Conservation (phyloP, 2,329 filamentous ascomycete genomes). For the Mariannaea sp. region DNA sequence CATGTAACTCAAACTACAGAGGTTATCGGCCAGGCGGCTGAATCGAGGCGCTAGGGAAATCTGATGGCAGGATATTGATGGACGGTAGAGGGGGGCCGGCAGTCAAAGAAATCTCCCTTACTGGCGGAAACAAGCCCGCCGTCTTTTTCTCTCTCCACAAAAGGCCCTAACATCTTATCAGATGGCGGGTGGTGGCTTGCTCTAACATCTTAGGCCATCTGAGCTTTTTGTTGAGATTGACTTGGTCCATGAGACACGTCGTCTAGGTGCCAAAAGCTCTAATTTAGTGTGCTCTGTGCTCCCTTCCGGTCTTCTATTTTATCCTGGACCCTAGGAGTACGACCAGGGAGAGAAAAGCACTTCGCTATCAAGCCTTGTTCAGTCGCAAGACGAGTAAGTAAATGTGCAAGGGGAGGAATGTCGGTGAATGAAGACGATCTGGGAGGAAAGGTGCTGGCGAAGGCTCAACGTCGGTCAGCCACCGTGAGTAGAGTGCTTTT, state of each 20-base stretch:
- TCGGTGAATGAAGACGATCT: constrained; percentile 26
- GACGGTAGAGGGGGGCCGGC: constrained; percentile 16
- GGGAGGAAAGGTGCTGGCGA: constrained; percentile 16
- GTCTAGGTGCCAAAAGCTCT: constrained; percentile 4
- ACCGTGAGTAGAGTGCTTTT: neutral
- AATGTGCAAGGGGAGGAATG: constrained; percentile 9
- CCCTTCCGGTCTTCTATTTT: constrained; percentile 1
- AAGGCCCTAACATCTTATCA: constrained; percentile 36
- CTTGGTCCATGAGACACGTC: constrained; percentile 14
- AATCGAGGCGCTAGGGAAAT: constrained; percentile 19
- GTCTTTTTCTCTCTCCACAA: constrained; percentile 25
- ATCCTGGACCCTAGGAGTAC: neutral
- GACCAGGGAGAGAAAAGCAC: too few species aligned
- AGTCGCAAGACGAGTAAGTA: constrained; percentile 6
- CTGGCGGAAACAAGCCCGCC: constrained; percentile 4
- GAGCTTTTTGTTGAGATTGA: constrained; percentile 28
- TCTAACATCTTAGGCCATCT: constrained; percentile 13
- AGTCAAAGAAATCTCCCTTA: constrained; percentile 16
- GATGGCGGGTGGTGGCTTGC: too few species aligned
- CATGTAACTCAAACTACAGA: neutral
- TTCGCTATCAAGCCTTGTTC: too few species aligned
- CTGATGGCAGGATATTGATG: neutral
- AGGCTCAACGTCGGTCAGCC: constrained; percentile 1
- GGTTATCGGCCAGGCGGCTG: constrained; percentile 8
- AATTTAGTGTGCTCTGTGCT: constrained; percentile 18